Conservation (phyloP, 2,329 filamentous ascomycete species). For the Ceratocystis lukuohia region DNA sequence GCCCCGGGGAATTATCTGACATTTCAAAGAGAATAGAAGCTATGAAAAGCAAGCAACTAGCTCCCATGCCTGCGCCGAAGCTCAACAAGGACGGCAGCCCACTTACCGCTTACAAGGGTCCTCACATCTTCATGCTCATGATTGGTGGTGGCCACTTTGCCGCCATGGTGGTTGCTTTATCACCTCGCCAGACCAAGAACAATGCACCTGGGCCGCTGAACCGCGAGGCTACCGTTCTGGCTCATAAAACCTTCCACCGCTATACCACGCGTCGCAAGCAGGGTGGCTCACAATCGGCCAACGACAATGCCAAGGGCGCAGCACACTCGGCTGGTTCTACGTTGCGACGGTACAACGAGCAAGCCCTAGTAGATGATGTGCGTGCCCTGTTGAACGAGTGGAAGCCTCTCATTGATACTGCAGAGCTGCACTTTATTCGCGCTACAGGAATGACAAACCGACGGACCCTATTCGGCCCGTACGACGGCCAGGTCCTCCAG, state of each 20-base stretch:
- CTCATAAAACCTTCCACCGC: slow-evolving; percentile 94
- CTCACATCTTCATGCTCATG: slow-evolving; percentile 95
- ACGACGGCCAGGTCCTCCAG: slow-evolving; percentile 73
- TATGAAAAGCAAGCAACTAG: slow-evolving; percentile 63
- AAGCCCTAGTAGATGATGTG: slow-evolving; percentile 78
- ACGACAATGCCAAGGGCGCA: slow-evolving; percentile 83
- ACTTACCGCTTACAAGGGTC: slow-evolving; percentile 48
- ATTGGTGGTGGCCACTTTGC: slow-evolving; percentile 96
- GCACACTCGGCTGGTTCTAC: slow-evolving; percentile 89
- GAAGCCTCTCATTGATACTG: slow-evolving; percentile 71
- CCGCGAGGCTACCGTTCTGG: slow-evolving; percentile 72
- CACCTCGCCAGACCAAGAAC: slow-evolving; percentile 60
- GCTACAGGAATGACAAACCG: slow-evolving; percentile 80
- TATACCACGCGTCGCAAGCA: slow-evolving; percentile 96
- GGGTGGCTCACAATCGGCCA: slow-evolving; percentile 86
- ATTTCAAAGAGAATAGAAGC: slow-evolving; percentile 49
- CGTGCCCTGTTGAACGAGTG: slow-evolving; percentile 68
- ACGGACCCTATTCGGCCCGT: slow-evolving; percentile 76
- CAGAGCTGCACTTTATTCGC: slow-evolving; percentile 75
- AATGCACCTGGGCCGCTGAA: slow-evolving; percentile 58
- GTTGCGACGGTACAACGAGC: slow-evolving; percentile 85
- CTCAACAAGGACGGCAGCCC: slow-evolving; percentile 45
- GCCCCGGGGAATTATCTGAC: slow-evolving; percentile 54
- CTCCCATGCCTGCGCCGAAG: slow-evolving; percentile 42
- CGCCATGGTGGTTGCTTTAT: slow-evolving; percentile 83